phyloP scores from a whole-genome alignment of 1,284 basidiomycete genomes.

The Cerrena zonata region DNA sequence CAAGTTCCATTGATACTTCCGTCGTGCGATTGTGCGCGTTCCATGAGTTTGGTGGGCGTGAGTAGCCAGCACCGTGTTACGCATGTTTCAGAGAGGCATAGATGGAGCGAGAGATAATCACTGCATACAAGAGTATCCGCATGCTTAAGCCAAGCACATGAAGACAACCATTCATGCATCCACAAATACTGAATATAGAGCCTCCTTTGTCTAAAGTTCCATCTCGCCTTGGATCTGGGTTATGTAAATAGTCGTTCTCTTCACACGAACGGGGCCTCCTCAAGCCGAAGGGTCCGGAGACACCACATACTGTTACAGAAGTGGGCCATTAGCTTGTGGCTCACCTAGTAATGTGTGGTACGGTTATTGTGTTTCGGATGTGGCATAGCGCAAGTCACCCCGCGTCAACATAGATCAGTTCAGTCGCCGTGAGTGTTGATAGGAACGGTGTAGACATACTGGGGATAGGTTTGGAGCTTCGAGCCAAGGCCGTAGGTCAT shows the following conservation, averaged over 20 bases:
- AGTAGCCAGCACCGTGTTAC: conserved; percentile 38
- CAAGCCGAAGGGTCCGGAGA: conserved; percentile 65
- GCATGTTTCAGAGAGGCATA: neutral
- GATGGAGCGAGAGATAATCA: neutral
- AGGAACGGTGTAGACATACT: too few relatives aligned
- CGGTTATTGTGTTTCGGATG: too few relatives aligned
- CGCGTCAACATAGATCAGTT: too few relatives aligned
- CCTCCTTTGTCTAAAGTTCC: conserved; percentile 54
- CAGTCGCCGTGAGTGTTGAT: too few relatives aligned
- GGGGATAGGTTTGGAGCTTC: too few relatives aligned
- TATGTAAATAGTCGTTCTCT: conserved; percentile 68
- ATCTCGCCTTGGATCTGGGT: conserved; percentile 70
- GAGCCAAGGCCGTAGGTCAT: too few relatives aligned
- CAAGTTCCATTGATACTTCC: conserved; percentile 74
- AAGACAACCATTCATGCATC: conserved; percentile 74
- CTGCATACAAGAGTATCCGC: conserved; percentile 61
- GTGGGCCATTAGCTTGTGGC: too few relatives aligned
- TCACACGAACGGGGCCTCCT: conserved; percentile 59
- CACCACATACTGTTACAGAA: conserved; percentile 52
- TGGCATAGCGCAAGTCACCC: too few relatives aligned
- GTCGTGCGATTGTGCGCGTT: conserved; percentile 41
- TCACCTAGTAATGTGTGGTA: too few relatives aligned
- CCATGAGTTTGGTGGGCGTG: conserved; percentile 47
- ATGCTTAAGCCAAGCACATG: conserved; percentile 56
- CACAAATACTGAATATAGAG: conserved; percentile 64